These are phyloP conservation scores for Ascochyta clinopodiicola DNA, from an alignment of 2,329 filamentous ascomycete genomes.

Conservation along the genomic window DNA sequence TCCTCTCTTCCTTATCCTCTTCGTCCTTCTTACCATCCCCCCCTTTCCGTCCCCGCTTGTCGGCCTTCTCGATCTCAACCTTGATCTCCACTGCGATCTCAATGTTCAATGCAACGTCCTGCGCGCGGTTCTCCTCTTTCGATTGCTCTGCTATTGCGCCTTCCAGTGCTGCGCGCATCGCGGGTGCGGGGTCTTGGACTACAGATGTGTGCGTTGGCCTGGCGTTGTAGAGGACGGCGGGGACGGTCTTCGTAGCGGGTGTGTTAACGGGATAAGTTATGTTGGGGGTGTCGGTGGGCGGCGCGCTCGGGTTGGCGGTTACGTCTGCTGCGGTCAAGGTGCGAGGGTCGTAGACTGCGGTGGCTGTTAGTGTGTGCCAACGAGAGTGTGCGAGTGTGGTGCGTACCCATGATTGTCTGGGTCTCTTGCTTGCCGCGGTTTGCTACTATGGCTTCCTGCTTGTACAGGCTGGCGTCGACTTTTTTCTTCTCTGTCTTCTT, in stretches of 20 bases:
- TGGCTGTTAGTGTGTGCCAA: background rate
- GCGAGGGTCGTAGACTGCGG: conserved; percentile 3
- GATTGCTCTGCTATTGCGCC: background rate
- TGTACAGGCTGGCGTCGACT: background rate
- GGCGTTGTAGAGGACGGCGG: conserved; percentile 6
- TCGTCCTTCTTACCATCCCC: background rate
- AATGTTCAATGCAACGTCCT: conserved; percentile 2
- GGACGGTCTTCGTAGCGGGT: background rate
- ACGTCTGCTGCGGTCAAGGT: background rate
- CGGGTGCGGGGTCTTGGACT: conserved; percentile 1
- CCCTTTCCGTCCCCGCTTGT: conserved; percentile 9
- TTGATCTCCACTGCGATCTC: conserved; percentile 7
- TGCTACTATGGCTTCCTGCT: conserved; percentile 9
- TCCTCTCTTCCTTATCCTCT: background rate
- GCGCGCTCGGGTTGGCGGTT: background rate
- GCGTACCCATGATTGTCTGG: conserved; percentile 4
- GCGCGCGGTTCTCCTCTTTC: background rate
- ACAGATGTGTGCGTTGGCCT: background rate
- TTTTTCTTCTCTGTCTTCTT: background rate
- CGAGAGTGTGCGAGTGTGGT: no score
- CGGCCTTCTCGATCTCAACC: conserved; percentile 8
- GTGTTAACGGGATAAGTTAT: background rate
- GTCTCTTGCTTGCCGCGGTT: conserved; percentile 10
- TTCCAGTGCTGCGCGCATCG: conserved; percentile 1
- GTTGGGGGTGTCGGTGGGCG: background rate